A percentile compares a stretch with the other conserved stretches of the same genome.
phyloP scores from a whole-genome alignment of 495 filamentous ascomycete genomes.

The Pyronema domesticum region DNA sequence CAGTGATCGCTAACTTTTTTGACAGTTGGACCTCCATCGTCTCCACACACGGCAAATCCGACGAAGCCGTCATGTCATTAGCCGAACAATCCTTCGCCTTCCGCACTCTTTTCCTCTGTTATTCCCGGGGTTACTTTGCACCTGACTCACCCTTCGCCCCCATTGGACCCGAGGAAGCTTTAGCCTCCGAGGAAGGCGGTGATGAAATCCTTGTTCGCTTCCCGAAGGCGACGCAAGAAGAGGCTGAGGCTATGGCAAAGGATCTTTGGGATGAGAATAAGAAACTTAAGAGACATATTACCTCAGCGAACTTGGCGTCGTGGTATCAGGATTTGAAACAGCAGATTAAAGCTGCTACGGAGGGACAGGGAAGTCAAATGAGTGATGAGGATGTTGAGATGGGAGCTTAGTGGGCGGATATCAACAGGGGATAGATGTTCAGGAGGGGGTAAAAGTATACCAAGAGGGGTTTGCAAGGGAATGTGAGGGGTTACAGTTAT shows the following conservation, averaged over 20 bases:
- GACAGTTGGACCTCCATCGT: constrained; percentile 22
- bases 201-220: constrained; percentile 19
- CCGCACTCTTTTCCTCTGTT: constrained; percentile 21
- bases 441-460: too few species aligned
- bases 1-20: constrained; percentile 21
- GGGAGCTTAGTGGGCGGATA: too few species aligned
- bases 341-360: background rate
- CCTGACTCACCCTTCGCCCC: constrained; percentile 13
- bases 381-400: too few species aligned
- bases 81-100: constrained; percentile 21
- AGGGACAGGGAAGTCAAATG: too few species aligned
- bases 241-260: constrained; percentile 10
- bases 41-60: constrained; percentile 22
- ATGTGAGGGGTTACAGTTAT: too few species aligned
- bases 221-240: constrained; percentile 13
- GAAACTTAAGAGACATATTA: constrained; percentile 10
- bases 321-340: constrained; percentile 12
- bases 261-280: constrained; percentile 19
- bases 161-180: constrained; percentile 11
- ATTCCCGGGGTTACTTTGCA: constrained; percentile 18
- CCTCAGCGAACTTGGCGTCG: constrained; percentile 5
- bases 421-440: too few species aligned
- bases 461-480: too few species aligned
- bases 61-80: constrained; percentile 17
- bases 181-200: constrained; percentile 9